Evolutionary conservation across 257 asterid genomes (phyloP), one percentile per base, ranked within the genome.

Genomic region (Marsdenia floribunda): DNA sequence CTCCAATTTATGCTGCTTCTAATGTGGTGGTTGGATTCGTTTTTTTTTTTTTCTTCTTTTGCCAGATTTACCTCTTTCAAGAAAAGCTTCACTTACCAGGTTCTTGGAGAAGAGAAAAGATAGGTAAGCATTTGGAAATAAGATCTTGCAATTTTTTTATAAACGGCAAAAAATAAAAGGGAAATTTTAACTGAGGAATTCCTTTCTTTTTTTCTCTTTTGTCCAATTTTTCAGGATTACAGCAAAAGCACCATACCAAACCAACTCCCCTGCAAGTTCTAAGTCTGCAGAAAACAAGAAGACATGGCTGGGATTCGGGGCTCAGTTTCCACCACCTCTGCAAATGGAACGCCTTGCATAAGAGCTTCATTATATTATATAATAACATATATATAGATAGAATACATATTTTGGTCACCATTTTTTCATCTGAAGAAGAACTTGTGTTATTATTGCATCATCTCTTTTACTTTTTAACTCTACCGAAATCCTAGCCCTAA

Each of bases 71-170:
- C 88, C 88, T 16, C 71, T 85, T 49, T 79, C 85, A 7, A 85
- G 88, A 80, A 76, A 81, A 71, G 84, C 79, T 3, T 85, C 88
- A 12, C 82, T 85, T 24, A 76, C 86, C 58, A 72, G 86, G 76
- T 85, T 85, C 78, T 59, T 85, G 63, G 86, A 85, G 86, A 85
- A 85, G 66, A 79, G 88, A 65, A 85, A 85, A 74, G 85, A 82
- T 75, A 82, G 86, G 86, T 82, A 82, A 71, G 75, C 72, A 70
- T 49, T 37, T 11, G 33, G 37, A 47, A 64, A 14, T 18, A 6
- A 44, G 53, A 3, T 63, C 15, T 37, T 22, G 50, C 33, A 29
- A 29, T 0, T 29, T 29, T 29, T 1, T 29, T 1, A 29, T 29
- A 29, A 29, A 29, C 1, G 33, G 33, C 33, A 29, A 29, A 68